Evolutionary conservation across 2,329 filamentous ascomycete genomes (phyloP), one percentile per base, ranked within the genome.

Genomic region (Penicillium brasilianum): DNA sequence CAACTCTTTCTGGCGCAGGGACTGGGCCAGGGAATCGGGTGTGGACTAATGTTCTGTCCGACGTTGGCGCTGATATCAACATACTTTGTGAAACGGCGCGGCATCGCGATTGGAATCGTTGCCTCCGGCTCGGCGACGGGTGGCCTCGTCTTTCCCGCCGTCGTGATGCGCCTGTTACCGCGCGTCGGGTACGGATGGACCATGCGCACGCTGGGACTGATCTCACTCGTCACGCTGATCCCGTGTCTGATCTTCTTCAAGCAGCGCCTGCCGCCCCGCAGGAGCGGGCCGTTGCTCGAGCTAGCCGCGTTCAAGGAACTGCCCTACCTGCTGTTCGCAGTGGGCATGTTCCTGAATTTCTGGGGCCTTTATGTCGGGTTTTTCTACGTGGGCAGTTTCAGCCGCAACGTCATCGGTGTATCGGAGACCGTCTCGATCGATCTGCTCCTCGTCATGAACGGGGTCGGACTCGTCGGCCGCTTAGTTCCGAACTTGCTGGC

Each of bases 391-490:
- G 76, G 76, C 30, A 78, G 73, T 52, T 82, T 79, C 66, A 75
- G 72, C 46, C 75, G 74, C 34, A 67, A 75, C 25, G 66, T 77
- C 48, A 73, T 82, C 43, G 76, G 76, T 2, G 69, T 82, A 2
- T 74, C 77, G 0, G 76, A 81, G 56, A 69, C 74, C 1, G 76
- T 77, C 55, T 81, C 86, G 4, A 82, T 90, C 53, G 84, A 88
- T 67, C 73, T 91, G 8, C 77, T 91, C 13, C 80, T 90, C 28
- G 78, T 90, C 3, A 78, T 90, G 69, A 92, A 91, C 74, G 87
- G 84, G 20, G 80, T 87, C 11, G 87, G 88, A 1, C 59, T 86
- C 14, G 59, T 85, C 2, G 87, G 87, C 10, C 84, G 88, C 0
- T 60, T 89, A 11, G 64, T 86, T 0, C 87, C 87, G 0, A 87